These are phyloP conservation scores for Mycena crocata DNA, from an alignment of 768 basidiomycete genomes.

Conservation along the genomic window DNA sequence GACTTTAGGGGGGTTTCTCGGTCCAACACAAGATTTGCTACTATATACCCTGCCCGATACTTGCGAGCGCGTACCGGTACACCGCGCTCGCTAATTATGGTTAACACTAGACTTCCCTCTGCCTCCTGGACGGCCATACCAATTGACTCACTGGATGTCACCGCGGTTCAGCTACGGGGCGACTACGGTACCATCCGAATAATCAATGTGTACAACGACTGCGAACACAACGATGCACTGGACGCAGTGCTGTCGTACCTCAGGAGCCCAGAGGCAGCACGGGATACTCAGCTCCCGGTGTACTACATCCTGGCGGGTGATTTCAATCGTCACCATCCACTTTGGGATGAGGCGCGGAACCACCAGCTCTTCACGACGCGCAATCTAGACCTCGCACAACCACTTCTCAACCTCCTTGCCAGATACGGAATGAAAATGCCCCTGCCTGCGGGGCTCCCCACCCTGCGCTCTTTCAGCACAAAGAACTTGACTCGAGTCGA, in stretches of 20 bases:
- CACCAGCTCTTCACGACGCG: slow-evolving; percentile 48
- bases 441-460: slow-evolving; percentile 47
- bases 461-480: slow-evolving; percentile 40
- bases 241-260: slow-evolving; percentile 6
- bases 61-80: background rate
- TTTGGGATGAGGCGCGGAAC: slow-evolving; percentile 27
- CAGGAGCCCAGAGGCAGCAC: background rate
- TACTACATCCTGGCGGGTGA: too few species aligned
- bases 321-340: slow-evolving; percentile 52
- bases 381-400: slow-evolving; percentile 36
- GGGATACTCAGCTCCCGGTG: background rate
- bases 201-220: slow-evolving; percentile 43
- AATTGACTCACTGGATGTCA: slow-evolving; percentile 29
- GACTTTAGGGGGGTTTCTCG: slow-evolving; percentile 32
- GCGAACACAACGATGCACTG: slow-evolving; percentile 21
- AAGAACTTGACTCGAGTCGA: slow-evolving; percentile 53
- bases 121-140: slow-evolving; percentile 5
- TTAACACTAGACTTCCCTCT: slow-evolving; percentile 5
- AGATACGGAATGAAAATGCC: slow-evolving; percentile 46
- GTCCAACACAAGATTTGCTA: slow-evolving; percentile 23
- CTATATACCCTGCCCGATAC: slow-evolving; percentile 42
- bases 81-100: slow-evolving; percentile 11
- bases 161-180: slow-evolving; percentile 37
- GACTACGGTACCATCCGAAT: slow-evolving; percentile 33
- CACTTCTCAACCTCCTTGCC: slow-evolving; percentile 41